A percentile compares a stretch with the other conserved stretches of the same genome.
These are phyloP conservation scores for Komagataella populi DNA, from an alignment of 805 yeast species.

Conservation along the genomic window DNA sequence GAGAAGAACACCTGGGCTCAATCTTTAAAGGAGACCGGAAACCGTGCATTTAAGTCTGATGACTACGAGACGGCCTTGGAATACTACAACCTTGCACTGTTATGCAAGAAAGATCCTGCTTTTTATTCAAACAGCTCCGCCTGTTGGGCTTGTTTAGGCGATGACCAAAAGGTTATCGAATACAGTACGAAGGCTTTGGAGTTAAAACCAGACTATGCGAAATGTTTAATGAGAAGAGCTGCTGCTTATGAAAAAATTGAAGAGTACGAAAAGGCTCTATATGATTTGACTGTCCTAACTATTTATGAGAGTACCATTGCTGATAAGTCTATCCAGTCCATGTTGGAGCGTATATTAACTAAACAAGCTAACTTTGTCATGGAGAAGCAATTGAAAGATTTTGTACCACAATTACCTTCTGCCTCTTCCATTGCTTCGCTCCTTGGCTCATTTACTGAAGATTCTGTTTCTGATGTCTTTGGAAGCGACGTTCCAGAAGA, in stretches of 20 bases:
- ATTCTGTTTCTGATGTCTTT: constrained; percentile 31
- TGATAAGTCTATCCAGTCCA: constrained; percentile 62
- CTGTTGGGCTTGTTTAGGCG: constrained; percentile 72
- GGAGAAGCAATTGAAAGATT: constrained; percentile 39
- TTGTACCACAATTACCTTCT: constrained; percentile 55
- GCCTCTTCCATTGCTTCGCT: constrained; percentile 76
- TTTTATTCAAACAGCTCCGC: constrained; percentile 95
- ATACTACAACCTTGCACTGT: constrained; percentile 67
- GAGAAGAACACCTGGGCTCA: constrained; percentile 54
- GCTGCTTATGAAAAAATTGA: constrained; percentile 78
- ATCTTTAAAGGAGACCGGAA: constrained; percentile 83
- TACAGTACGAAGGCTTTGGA: constrained; percentile 81
- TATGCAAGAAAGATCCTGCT: constrained; percentile 69
- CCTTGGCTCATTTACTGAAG: constrained; percentile 70
- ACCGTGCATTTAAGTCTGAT: constrained; percentile 58
- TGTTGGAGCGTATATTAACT: constrained; percentile 78
- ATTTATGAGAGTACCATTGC: constrained; percentile 33
- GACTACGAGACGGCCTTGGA: constrained; percentile 65
- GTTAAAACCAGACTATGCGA: constrained; percentile 80
- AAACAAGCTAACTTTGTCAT: constrained; percentile 67
- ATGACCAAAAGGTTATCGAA: constrained; percentile 72
- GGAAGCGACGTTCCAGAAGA: constrained; percentile 30
- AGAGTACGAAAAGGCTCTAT: constrained; percentile 71
- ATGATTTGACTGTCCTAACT: constrained; percentile 82
- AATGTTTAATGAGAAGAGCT: constrained; percentile 89